Evolutionary conservation across 179 eudicot genomes (phyloP).

Genomic region (Patellifolia procumbens): DNA sequence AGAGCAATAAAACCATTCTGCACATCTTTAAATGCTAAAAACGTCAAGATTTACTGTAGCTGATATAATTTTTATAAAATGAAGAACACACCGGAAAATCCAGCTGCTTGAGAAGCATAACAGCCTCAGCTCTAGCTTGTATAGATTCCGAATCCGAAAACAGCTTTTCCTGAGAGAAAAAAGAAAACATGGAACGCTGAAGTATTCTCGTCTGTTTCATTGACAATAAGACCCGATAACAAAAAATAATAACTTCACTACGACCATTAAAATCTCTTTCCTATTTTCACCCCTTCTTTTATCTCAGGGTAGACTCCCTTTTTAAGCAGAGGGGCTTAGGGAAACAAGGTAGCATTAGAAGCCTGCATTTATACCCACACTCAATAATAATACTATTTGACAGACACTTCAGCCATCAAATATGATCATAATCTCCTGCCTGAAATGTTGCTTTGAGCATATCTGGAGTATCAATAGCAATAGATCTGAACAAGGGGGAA

Average conservation of each 20-base stretch:
- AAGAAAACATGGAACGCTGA: background rate
- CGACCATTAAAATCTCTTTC: background rate
- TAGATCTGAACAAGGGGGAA: background rate
- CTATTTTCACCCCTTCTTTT: background rate
- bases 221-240: background rate
- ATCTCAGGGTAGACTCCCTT: background rate
- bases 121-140: constrained; percentile 98
- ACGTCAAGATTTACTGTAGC: constrained; percentile 1
- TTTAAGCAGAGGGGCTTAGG: no score
- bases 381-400: background rate
- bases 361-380: background rate
- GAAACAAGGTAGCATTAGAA: background rate
- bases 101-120: constrained; percentile 93
- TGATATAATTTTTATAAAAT: constrained; percentile 11
- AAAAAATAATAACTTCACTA: background rate
- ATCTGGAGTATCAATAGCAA: background rate
- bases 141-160: constrained; percentile 97
- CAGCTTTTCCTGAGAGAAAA: constrained; percentile 66
- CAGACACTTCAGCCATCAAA: background rate
- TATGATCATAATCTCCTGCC: background rate
- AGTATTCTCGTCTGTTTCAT: constrained; percentile 1
- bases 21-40: background rate
- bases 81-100: constrained; percentile 74
- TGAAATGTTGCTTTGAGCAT: background rate
- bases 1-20: background rate